Base-by-base conservation (phyloP, 257 asterid genomes). In the Gentiana straminea region DNA sequence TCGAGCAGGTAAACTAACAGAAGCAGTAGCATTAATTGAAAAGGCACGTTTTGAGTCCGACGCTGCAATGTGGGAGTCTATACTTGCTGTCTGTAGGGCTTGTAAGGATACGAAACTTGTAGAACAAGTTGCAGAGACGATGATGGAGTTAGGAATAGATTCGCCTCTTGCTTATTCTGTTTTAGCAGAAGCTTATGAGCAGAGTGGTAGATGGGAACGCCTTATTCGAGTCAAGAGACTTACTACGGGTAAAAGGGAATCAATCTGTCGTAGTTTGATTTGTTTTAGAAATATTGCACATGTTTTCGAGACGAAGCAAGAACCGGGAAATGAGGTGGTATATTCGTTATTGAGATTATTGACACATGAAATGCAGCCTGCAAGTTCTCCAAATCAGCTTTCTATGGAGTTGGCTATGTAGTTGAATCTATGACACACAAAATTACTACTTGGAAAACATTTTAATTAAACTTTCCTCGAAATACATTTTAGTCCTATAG, bases 141-240 rank as follows among this genome's bases (percentile, higher is more conserved):
- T 80, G 78, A 74, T 73, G 71, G 82, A 75, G 60, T 70, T 71
- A 65, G 71, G 73, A 60, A 69, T 82, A 50, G 65, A 68, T 56
- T 76, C 82, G 2, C 55, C 70, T 56, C 70, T 83, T 35, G 77
- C 80, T 15, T 83, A 76, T 73, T 65, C 63, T 58, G 70, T 76
- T 65, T 62, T 86, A 75, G 77, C 83, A 2, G 58, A 75, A 54
- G 70, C 57, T 15, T 86, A 77, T 10, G 87, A 77, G 69, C 63
- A 53, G 39, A 65, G 59, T 44, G 84, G 84, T 41, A 80, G 74
- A 71, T 86, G 95, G 95, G 95, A 86, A 61, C 75, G 87, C 59
- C 70, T 81, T 12, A 85, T 86, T 65, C 79, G 89, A 61, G 81
- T 79, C 52, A 79, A 64, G 71, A 80, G 64, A 61, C 58, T 64